Evolutionary conservation across 768 basidiomycete species (phyloP).

Genomic region (Aureoboletus auriporus): DNA sequence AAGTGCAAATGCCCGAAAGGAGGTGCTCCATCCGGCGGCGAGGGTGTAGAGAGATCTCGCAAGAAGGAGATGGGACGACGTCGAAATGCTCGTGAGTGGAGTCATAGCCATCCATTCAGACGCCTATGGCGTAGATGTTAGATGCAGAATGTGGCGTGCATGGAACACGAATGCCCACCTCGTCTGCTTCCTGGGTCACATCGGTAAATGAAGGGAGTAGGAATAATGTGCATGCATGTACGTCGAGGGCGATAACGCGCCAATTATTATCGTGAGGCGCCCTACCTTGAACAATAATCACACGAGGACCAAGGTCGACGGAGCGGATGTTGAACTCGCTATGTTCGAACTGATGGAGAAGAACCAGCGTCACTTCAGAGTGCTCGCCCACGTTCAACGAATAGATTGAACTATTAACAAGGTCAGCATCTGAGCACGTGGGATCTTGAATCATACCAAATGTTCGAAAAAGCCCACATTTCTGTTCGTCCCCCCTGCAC

Average conservation of each 20-base stretch:
- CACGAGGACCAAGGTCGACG: conserved; percentile 16
- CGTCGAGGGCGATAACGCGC: conserved; percentile 12
- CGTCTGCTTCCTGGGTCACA: neutral
- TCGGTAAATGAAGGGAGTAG: neutral
- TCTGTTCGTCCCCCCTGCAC: neutral
- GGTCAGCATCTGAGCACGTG: neutral
- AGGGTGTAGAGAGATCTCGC: neutral
- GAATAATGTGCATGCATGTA: conserved; percentile 8
- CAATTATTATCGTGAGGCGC: neutral
- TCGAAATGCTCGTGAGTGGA: conserved; percentile 8
- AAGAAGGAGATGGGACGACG: conserved; percentile 18
- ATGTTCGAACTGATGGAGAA: conserved; percentile 12
- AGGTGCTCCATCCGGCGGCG: conserved; percentile 1
- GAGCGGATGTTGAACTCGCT: neutral
- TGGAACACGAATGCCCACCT: conserved; percentile 1
- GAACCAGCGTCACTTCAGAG: conserved; percentile 5
- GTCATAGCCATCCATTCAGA: neutral
- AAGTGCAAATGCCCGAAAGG: conserved; percentile 13
- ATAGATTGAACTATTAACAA: neutral
- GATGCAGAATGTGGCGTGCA: neutral
- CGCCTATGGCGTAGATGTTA: neutral
- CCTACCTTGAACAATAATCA: conserved; percentile 4
- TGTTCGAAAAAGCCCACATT: conserved; percentile 1
- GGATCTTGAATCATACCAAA: neutral
- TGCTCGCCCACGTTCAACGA: neutral